Evolutionary conservation across 257 asterid genomes (phyloP).

Genomic region (Solanum paucissectum): DNA sequence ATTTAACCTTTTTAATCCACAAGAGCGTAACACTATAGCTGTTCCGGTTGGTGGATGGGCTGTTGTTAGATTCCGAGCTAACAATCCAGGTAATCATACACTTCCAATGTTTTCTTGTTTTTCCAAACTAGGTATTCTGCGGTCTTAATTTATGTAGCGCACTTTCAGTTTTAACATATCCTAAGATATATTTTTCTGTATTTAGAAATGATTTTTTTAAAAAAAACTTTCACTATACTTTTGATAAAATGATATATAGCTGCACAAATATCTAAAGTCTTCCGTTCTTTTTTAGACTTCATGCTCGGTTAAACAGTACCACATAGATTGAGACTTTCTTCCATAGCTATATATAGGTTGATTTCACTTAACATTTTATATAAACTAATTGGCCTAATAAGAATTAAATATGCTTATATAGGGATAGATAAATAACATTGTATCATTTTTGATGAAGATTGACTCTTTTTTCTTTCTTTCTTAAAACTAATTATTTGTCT

Average conservation of each 20-base stretch:
- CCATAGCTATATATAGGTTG: neutral
- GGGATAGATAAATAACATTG: neutral
- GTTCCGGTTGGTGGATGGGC: constrained; percentile 4
- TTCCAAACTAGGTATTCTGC: neutral
- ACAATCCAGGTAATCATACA: neutral
- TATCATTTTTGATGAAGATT: neutral
- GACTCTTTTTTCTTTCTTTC: neutral
- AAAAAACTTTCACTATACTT: neutral
- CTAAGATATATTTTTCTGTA: neutral
- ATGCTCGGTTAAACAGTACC: neutral
- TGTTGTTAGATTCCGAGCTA: constrained; percentile 1
- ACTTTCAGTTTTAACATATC: neutral
- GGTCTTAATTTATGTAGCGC: neutral
- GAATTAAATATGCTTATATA: neutral
- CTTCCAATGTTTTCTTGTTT: too few species aligned
- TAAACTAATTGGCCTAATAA: neutral
- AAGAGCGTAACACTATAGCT: constrained; percentile 1
- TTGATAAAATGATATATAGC: neutral
- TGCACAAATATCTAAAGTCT: neutral
- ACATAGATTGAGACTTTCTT: neutral
- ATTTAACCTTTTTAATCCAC: neutral
- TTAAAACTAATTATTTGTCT: neutral
- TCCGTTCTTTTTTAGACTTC: neutral
- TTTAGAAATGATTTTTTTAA: neutral
- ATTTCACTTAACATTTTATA: constrained; percentile 8